A percentile compares a stretch with the other conserved stretches of the same genome.
Conservation (phyloP, 1,284 basidiomycete genomes). For the Chiua sp. region DNA sequence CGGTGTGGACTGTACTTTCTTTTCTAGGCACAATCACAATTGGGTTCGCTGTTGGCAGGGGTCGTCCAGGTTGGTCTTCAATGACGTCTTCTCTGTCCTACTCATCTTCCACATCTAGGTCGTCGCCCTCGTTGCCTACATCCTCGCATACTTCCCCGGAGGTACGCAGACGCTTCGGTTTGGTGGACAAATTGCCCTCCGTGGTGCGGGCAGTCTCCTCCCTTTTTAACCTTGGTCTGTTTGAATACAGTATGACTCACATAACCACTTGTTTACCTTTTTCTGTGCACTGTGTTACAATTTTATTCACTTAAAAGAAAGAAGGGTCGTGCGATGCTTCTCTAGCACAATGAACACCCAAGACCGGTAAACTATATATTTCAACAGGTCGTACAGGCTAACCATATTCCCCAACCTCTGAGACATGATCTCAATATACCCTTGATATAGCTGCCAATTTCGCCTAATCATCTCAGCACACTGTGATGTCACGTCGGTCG, state of each 20-base stretch:
- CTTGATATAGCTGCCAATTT: conserved; percentile 63
- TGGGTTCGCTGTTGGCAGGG: conserved; percentile 84
- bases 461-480: conserved; percentile 44
- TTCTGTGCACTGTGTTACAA: neutral
- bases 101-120: conserved; percentile 51
- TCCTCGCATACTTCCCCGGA: conserved; percentile 92
- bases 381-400: conserved; percentile 51
- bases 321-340: no score
- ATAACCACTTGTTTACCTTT: conserved; percentile 1
- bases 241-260: neutral
- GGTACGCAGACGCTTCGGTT: conserved; percentile 82
- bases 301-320: neutral
- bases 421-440: conserved; percentile 74
- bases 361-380: conserved; percentile 16
- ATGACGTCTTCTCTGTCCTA: neutral
- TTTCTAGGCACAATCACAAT: conserved; percentile 73
- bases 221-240: conserved; percentile 69
- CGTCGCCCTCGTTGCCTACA: conserved; percentile 82
- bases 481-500: conserved; percentile 26
- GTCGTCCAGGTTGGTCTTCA: conserved; percentile 65
- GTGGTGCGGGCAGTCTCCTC: conserved; percentile 80
- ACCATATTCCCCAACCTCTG: conserved; percentile 64
- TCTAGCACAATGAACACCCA: neutral
- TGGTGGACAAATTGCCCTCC: conserved; percentile 81
- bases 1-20: neutral